Evolutionary conservation across 139 green algal genomes (phyloP).

Genomic region (Edaphochlamys debaryana): DNA sequence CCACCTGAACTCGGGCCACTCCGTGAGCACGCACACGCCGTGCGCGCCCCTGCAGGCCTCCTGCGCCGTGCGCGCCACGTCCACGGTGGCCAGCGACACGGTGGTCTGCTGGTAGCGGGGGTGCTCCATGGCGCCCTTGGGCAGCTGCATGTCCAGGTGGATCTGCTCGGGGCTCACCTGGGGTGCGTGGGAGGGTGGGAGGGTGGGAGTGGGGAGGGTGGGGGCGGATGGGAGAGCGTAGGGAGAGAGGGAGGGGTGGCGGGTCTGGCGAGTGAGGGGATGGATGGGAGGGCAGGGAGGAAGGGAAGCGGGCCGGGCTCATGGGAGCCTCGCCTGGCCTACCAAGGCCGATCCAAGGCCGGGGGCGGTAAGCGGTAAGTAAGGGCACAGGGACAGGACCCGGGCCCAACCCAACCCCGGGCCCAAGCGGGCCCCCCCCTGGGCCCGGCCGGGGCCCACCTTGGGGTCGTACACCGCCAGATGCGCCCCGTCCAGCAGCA

Average conservation of each 20-base stretch:
- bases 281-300: no score
- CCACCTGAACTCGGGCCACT: constrained; percentile 95
- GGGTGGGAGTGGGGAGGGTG: constrained; percentile 32
- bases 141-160: constrained; percentile 71
- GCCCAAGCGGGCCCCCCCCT: no score
- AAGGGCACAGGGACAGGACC: no score
- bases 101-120: constrained; percentile 57
- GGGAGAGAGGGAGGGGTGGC: no score
- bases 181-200: constrained; percentile 67
- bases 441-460: no score
- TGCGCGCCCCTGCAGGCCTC: constrained; percentile 79
- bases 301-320: no score
- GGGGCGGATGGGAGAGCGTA: no score
- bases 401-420: no score
- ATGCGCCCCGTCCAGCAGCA: constrained; percentile 79
- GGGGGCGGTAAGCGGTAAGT: no score
- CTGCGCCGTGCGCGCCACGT: constrained; percentile 50
- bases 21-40: constrained; percentile 87
- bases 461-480: constrained; percentile 94
- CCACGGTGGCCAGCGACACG: constrained; percentile 47
- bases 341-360: no score
- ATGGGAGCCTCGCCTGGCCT: no score
- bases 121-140: constrained; percentile 89
- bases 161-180: constrained; percentile 66
- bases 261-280: no score